Base-by-base conservation (phyloP, 441 rosid genomes). In the Bocquillonia castaneifolia region DNA sequence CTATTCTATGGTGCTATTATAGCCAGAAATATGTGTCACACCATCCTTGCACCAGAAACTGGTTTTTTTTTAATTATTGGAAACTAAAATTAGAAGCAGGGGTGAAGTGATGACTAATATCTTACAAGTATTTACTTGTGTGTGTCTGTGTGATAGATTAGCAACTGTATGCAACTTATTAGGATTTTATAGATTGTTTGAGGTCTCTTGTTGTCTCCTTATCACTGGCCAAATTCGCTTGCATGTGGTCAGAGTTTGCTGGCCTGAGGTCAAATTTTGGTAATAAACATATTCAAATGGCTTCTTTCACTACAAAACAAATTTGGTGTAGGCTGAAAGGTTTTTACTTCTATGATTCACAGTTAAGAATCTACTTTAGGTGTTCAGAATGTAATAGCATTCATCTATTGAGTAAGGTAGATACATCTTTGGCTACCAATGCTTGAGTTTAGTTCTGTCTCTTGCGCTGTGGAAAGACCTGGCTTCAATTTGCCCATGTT, bases 291-390 rank as follows among this genome's bases (percentile, higher is more conserved):
- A 22, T 39, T 25, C 50, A 34, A 5, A 23, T 37, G 34, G 28
- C 50, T 56, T 42, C 39, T 56, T 44, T 0, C 18, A 3, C 63
- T 67, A 28, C 45, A 51, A 42, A 66, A 55, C 14, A 44, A 29
- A 29, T 45, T 42, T 44, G 5, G 26, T 44, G 4, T 20, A 58
- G 44, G n/a, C n/a, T n/a, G 42, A 44, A 6, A 32, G 34, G 28
- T 22, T 22, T 55, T 26, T 36, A 8, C 40, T 36, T 36, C 15
- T 56, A 2, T 44, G 3, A 13, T 59, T 59, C 12, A 25, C 18
- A n/a, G 47, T 25, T 26, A 61, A 42, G 51, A 61, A 61, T 61
- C 37, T 61, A 44, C 48, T 44, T 5, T 44, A 44, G 48, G 4
- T 14, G 50, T 23, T 58, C 18, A 1, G 31, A 23, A 26, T 36